Conservation (phyloP, 2,329 filamentous ascomycete species). For the Botryotinia calthae region DNA sequence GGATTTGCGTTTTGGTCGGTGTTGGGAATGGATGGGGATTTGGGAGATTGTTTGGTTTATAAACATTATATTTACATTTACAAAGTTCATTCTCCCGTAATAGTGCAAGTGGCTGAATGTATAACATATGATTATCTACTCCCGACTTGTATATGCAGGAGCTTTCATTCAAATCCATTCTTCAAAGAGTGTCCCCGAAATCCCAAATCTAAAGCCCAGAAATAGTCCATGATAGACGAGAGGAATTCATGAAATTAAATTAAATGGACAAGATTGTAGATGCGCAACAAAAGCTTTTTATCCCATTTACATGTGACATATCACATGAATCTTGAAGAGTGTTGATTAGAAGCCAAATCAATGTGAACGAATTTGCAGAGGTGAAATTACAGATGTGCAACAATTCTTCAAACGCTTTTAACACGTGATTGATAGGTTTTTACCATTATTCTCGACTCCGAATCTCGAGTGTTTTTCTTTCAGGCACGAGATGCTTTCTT, state of each 20-base stretch:
- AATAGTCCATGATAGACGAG: neutral
- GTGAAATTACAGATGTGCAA: neutral
- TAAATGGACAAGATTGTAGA: neutral
- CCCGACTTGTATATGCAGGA: too few species aligned
- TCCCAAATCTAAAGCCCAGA: too few species aligned
- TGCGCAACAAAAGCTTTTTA: neutral
- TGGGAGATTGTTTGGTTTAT: neutral
- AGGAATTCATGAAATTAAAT: neutral
- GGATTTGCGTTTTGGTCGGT: neutral
- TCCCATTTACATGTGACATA: neutral
- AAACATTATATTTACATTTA: neutral
- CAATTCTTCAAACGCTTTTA: neutral
- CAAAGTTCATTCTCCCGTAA: neutral
- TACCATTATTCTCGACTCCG: neutral
- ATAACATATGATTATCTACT: too few species aligned
- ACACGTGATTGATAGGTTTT: neutral
- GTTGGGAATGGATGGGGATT: neutral
- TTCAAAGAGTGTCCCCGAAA: neutral
- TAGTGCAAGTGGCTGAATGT: too few species aligned
- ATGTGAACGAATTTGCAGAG: neutral
- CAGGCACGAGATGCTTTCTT: neutral
- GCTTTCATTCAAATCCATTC: too few species aligned
- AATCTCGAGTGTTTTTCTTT: neutral
- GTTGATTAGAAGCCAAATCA: too few species aligned
- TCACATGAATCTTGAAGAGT: neutral